Conservation (phyloP, 140 eudicot genomes). For the Stevia rebaudiana region DNA sequence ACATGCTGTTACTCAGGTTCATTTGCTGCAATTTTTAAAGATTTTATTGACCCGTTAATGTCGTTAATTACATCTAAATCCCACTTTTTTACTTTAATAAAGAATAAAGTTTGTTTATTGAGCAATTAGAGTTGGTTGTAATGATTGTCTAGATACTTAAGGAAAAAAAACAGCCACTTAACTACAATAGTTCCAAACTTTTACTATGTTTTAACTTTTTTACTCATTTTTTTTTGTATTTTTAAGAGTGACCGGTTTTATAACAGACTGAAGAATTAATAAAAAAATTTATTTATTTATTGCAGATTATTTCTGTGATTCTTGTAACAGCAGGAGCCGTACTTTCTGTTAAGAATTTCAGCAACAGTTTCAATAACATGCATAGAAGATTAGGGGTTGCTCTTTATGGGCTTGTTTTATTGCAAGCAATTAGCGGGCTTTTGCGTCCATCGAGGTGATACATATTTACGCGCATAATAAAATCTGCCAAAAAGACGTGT, state of each 20-base stretch:
- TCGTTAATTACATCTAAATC: constrained; percentile 10
- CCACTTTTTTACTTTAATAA: constrained; percentile 30
- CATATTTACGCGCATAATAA: not conserved
- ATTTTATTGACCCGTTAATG: constrained; percentile 1
- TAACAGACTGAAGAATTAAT: not conserved
- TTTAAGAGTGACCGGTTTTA: not conserved
- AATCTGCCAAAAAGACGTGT: not conserved
- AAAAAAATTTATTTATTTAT: not conserved
- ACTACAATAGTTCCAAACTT: too few relatives aligned
- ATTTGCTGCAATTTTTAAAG: constrained; percentile 2
- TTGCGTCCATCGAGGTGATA: constrained; percentile 63
- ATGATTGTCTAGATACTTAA: constrained; percentile 28
- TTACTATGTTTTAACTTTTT: too few relatives aligned
- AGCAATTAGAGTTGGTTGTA: constrained; percentile 20
- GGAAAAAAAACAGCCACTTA: constrained; percentile 11
- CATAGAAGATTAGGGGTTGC: constrained; percentile 79
- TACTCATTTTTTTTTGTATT: not conserved
- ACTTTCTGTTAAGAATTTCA: constrained; percentile 62
- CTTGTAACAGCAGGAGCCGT: constrained; percentile 65
- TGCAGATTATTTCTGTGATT: constrained; percentile 58
- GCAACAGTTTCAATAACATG: constrained; percentile 57
- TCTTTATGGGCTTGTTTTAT: constrained; percentile 60
- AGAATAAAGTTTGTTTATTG: constrained; percentile 16
- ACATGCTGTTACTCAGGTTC: constrained; percentile 69
- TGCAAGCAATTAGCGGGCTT: constrained; percentile 59